These are phyloP conservation scores for Nitzschia sp. DNA, from an alignment of 108 stramenopile genomes.

Conservation along the genomic window DNA sequence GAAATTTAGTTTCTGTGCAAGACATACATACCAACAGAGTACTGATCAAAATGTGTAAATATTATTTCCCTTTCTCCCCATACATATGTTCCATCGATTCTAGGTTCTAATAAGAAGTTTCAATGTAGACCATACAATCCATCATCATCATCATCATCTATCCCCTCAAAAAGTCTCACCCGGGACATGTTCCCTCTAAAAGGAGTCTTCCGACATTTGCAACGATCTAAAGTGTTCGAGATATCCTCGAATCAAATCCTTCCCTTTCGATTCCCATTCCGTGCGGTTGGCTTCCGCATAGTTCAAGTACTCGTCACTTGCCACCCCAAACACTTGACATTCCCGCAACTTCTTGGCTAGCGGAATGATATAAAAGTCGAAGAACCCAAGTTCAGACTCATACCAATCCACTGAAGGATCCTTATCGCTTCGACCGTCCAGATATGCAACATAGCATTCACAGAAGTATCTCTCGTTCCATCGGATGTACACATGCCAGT, in stretches of 20 bases:
- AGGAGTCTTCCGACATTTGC: not conserved
- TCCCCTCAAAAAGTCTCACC: too few relatives aligned
- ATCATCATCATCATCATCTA: too few relatives aligned
- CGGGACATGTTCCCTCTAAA: too few relatives aligned
- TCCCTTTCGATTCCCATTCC: conserved; percentile 9
- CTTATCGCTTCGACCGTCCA: conserved; percentile 37
- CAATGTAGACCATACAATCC: too few relatives aligned
- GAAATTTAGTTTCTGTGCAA: too few relatives aligned
- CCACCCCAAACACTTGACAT: conserved; percentile 39
- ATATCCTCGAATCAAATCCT: not conserved
- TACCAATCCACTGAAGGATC: conserved; percentile 47
- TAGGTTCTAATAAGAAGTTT: too few relatives aligned
- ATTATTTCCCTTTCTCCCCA: too few relatives aligned
- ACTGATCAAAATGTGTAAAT: too few relatives aligned
- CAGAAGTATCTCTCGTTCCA: conserved; percentile 37
- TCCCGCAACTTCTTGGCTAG: conserved; percentile 39
- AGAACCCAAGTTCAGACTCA: conserved; percentile 34
- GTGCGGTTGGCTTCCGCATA: conserved; percentile 20
- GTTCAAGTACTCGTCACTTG: conserved; percentile 29
- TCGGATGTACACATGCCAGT: conserved; percentile 17
- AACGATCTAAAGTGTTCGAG: not conserved
- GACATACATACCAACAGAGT: too few relatives aligned
- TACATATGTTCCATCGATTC: too few relatives aligned
- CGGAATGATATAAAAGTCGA: conserved; percentile 42
- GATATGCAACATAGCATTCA: conserved; percentile 50